Evolutionary conservation across 257 asterid genomes (phyloP), one percentile per base, ranked within the genome.

Genomic region (Handroanthus guayacan): DNA sequence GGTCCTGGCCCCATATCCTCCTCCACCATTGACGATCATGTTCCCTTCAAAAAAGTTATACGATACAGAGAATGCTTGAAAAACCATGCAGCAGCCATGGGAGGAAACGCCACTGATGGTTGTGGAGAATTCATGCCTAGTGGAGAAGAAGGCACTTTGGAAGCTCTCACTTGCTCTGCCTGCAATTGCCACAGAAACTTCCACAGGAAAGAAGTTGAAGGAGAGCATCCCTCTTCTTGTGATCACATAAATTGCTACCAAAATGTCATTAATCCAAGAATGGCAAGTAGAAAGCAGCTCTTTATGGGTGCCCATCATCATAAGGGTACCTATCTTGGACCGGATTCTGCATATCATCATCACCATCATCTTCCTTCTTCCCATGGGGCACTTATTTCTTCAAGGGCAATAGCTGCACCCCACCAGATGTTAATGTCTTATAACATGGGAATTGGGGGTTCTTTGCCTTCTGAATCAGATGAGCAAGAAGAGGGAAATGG

Each of bases 121-220:
- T 94, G 99, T 74, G 99, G 99, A 4, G 99, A 94, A 70, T 94
- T 94, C 85, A 92, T 94, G 99, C 90, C 97, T 0, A 86, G 89
- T 77, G 99, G 97, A 2, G 96, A 88, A 61, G 99, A 92, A 3
- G 97, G 96, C 52, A 79, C 85, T 0, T 57, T 94, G 1, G 96
- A 89, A 55, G 93, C 99, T 6, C 86, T 94, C 36, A 92, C 87
- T 10, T 94, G 99, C 83, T 94, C 97, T 61, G 97, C 91, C 82
- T 94, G 97, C 88, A 61, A 25, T 79, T 94, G 99, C 82, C 99
- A 94, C 65, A 81, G 97, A 44, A 94, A 92, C 79, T 94, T 94
- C 86, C 99, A 94, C 63, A 81, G 97, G 50, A 94, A 92, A 74
- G 97, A 92, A 12, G 9, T 79, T 48, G 93, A 92, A 72, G 96